A percentile compares a stretch with the other conserved stretches of the same genome.
Evolutionary conservation across 1,284 basidiomycete species (phyloP).

Genomic region (Boletus smithii): DNA sequence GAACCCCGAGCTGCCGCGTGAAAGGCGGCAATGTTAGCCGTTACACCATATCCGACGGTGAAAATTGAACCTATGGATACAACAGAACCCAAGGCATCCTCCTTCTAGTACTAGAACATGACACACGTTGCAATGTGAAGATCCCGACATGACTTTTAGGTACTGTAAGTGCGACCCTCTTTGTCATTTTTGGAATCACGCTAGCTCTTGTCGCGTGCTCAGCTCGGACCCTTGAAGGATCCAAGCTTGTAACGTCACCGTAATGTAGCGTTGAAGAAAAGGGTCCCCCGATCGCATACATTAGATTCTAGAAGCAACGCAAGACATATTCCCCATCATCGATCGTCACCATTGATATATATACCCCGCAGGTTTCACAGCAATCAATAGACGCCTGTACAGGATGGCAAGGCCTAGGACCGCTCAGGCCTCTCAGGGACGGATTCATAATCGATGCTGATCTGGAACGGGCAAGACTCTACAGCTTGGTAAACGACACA

Average conservation of each 20-base stretch:
- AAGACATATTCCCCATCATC: background rate
- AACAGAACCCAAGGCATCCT: background rate
- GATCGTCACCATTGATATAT: background rate
- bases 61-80: background rate
- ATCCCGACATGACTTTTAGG: too few species aligned
- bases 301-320: background rate
- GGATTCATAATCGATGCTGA: background rate
- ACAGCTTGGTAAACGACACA: slow-evolving; percentile 28
- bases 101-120: background rate
- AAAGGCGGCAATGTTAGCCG: slow-evolving; percentile 72
- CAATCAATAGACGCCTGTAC: slow-evolving; percentile 20
- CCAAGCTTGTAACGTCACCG: background rate
- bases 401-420: slow-evolving; percentile 23
- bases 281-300: background rate
- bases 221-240: background rate
- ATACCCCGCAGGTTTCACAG: background rate
- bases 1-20: slow-evolving; percentile 61
- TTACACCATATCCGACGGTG: slow-evolving; percentile 62
- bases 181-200: background rate
- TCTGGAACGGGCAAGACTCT: slow-evolving; percentile 6
- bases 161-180: background rate
- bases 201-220: background rate
- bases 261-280: background rate
- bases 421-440: slow-evolving; percentile 4
- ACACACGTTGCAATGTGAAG: background rate